phyloP scores from a whole-genome alignment of 208 protist species.

The Naegleria gruberi region DNA sequence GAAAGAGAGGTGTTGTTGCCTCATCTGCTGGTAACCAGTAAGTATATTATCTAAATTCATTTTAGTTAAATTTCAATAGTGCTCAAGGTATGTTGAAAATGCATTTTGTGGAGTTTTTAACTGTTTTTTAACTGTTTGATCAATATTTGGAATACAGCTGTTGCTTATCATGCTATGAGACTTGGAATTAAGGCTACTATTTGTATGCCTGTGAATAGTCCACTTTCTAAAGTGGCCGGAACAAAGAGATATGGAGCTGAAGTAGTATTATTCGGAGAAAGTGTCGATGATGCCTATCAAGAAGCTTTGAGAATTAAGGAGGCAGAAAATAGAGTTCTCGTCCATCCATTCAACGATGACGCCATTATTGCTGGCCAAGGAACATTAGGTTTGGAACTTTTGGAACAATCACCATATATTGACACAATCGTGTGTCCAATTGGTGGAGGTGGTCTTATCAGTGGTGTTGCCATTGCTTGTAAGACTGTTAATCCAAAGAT shows the following conservation, averaged over 20 bases:
- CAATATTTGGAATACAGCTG: constrained; percentile 43
- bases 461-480: constrained; percentile 63
- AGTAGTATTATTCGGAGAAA: constrained; percentile 55
- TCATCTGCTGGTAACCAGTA: constrained; percentile 69
- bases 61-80: neutral
- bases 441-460: constrained; percentile 69
- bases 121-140: neutral
- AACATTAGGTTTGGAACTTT: constrained; percentile 71
- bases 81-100: neutral
- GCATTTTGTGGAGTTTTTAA: too few species aligned
- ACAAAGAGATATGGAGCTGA: constrained; percentile 60
- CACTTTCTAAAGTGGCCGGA: constrained; percentile 66
- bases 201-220: constrained; percentile 71
- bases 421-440: constrained; percentile 76
- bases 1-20: constrained; percentile 62
- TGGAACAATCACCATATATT: constrained; percentile 64
- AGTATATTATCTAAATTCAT: neutral
- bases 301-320: constrained; percentile 45
- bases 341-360: constrained; percentile 76
- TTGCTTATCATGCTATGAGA: constrained; percentile 67
- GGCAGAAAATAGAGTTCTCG: constrained; percentile 51
- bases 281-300: constrained; percentile 64
- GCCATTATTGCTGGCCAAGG: constrained; percentile 70
- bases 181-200: constrained; percentile 72
- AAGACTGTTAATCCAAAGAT: constrained; percentile 75